Evolutionary conservation across 2,329 filamentous ascomycete genomes (phyloP).

Genomic region (Aspergillus sp.): DNA sequence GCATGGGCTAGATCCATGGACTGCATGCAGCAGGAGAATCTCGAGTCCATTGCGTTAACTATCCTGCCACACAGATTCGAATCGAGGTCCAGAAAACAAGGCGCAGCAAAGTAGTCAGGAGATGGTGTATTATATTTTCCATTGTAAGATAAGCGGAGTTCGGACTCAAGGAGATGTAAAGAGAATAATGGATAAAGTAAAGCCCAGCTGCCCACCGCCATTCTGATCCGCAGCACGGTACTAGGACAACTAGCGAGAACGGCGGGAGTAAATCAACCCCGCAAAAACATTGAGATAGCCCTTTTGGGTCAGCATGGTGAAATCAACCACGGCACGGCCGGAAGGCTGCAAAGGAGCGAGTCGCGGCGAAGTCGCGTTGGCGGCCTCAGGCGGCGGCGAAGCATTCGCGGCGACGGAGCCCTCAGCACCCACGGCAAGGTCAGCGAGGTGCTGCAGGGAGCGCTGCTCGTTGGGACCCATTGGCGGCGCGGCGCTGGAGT

Average conservation of each 20-base stretch:
- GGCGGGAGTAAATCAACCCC: slow-evolving; percentile 15
- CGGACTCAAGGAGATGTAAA: too few species aligned
- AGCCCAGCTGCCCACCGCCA: too few species aligned
- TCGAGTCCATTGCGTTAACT: background rate
- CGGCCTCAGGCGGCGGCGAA: slow-evolving; percentile 14
- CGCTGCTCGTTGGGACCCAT: slow-evolving; percentile 36
- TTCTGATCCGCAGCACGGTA: too few species aligned
- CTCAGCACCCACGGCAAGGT: slow-evolving; percentile 35
- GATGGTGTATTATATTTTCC: too few species aligned
- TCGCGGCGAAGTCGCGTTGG: slow-evolving; percentile 16
- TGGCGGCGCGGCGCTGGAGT: slow-evolving; percentile 17
- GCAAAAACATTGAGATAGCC: slow-evolving; percentile 35
- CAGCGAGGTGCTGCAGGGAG: slow-evolving; percentile 35
- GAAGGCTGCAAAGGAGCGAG: slow-evolving; percentile 17
- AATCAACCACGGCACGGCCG: slow-evolving; percentile 29
- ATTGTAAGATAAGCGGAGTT: too few species aligned
- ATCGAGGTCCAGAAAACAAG: too few species aligned
- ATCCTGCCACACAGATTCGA: too few species aligned
- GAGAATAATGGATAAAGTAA: too few species aligned
- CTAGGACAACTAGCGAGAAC: too few species aligned
- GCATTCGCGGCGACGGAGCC: slow-evolving; percentile 20
- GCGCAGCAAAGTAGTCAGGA: too few species aligned
- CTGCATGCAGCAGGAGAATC: background rate
- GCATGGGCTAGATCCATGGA: too few species aligned
- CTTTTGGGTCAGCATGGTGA: slow-evolving; percentile 32